Conservation (phyloP, 257 asterid species). For the Nicotiana benthamiana region DNA sequence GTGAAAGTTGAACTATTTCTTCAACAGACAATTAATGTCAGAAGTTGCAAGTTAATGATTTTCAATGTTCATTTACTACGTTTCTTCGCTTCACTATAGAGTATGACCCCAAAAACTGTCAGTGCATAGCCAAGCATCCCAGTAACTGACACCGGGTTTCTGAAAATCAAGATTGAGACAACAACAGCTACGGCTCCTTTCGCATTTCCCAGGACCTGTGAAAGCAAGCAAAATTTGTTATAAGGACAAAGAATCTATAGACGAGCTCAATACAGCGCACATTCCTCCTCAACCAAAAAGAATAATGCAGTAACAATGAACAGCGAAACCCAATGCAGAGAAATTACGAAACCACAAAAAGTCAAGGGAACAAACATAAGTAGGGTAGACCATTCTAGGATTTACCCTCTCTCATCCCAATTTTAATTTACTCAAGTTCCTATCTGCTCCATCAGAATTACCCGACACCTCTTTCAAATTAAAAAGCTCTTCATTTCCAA, state of each 20-base stretch:
- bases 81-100: conserved; percentile 64
- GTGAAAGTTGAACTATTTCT: conserved; percentile 22
- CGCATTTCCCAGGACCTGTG: conserved; percentile 67
- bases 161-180: conserved; percentile 52
- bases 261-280: not conserved
- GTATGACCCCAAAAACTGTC: conserved; percentile 59
- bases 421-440: not conserved
- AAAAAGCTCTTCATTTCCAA: not conserved
- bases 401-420: not conserved
- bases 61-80: conserved; percentile 19
- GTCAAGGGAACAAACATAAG: not conserved
- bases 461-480: not conserved
- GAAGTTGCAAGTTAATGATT: conserved; percentile 7
- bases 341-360: not conserved
- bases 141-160: conserved; percentile 57
- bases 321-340: not conserved
- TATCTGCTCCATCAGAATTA: not conserved
- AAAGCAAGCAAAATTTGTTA: not conserved
- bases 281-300: not conserved
- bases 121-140: conserved; percentile 61
- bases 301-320: not conserved
- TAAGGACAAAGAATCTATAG: not conserved
- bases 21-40: conserved; percentile 12
- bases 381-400: not conserved
- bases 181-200: conserved; percentile 77